phyloP scores from a whole-genome alignment of 2,329 filamentous ascomycete species.

The Beauveria pseudobassiana region DNA sequence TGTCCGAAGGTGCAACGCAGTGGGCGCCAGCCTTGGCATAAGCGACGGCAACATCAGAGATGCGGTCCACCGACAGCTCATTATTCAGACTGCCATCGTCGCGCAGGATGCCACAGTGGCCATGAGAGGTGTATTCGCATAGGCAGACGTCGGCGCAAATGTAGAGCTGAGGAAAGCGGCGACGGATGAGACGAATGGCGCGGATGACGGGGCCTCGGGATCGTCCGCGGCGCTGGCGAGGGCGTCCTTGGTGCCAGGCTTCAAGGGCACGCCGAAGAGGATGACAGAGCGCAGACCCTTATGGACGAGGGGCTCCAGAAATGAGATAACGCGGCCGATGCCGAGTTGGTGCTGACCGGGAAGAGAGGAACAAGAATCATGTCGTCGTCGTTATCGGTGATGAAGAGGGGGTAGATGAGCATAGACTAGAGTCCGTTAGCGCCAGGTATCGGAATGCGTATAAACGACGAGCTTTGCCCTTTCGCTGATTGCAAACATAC shows the following conservation, averaged over 20 bases:
- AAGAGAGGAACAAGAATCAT: slow-evolving; percentile 80
- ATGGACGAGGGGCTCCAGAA: slow-evolving; percentile 76
- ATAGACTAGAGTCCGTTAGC: slow-evolving; percentile 58
- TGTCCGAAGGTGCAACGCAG: slow-evolving; percentile 94
- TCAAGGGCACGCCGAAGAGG: slow-evolving; percentile 87
- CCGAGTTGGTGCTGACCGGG: slow-evolving; percentile 86
- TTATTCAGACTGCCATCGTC: slow-evolving; percentile 94
- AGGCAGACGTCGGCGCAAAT: slow-evolving; percentile 91
- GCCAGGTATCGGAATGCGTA: background rate
- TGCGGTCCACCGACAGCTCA: slow-evolving; percentile 82
- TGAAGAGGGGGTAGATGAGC: slow-evolving; percentile 96
- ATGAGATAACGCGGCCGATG: slow-evolving; percentile 75
- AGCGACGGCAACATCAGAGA: slow-evolving; percentile 94
- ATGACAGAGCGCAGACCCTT: slow-evolving; percentile 93
- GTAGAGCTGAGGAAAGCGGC: slow-evolving; percentile 83
- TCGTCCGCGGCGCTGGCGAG: slow-evolving; percentile 90
- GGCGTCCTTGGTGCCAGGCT: slow-evolving; percentile 75
- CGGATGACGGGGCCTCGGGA: slow-evolving; percentile 82
- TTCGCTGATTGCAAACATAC: slow-evolving; percentile 33
- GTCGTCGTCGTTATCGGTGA: slow-evolving; percentile 90
- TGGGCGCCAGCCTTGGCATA: slow-evolving; percentile 95
- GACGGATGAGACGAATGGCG: slow-evolving; percentile 74
- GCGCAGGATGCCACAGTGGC: slow-evolving; percentile 91
- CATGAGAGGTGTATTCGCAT: slow-evolving; percentile 97
- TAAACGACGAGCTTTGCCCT: background rate